These are phyloP conservation scores for Kodamaea derodonti DNA, from an alignment of 1,139 yeast species.

Conservation along the genomic window DNA sequence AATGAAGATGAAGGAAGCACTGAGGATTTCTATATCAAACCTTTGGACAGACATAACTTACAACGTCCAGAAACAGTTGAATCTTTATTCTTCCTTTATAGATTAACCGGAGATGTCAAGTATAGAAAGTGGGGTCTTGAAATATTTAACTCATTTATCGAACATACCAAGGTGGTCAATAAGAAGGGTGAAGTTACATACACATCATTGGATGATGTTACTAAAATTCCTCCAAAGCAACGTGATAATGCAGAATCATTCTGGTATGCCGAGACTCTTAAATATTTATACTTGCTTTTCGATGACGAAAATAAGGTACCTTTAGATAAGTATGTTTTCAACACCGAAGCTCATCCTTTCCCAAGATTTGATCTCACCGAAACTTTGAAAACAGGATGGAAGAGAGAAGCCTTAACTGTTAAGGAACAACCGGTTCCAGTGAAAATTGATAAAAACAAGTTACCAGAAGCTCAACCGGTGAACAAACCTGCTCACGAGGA, in stretches of 20 bases:
- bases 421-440: constrained; percentile 15
- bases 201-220: constrained; percentile 66
- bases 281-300: constrained; percentile 79
- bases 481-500: constrained; percentile 38
- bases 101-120: constrained; percentile 75
- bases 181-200: constrained; percentile 56
- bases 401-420: constrained; percentile 23
- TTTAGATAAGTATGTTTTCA: constrained; percentile 70
- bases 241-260: constrained; percentile 85
- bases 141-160: constrained; percentile 68
- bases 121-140: constrained; percentile 92
- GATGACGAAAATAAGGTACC: constrained; percentile 58
- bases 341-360: constrained; percentile 92
- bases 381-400: constrained; percentile 65
- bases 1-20: constrained; percentile 36
- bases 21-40: constrained; percentile 64
- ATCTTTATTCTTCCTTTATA: constrained; percentile 74
- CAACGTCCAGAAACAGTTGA: constrained; percentile 97
- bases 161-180: constrained; percentile 51
- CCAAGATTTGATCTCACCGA: constrained; percentile 62
- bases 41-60: constrained; percentile 71
- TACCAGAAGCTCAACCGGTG: constrained; percentile 44
- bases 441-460: constrained; percentile 26
- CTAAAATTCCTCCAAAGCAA: constrained; percentile 44
- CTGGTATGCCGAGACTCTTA: constrained; percentile 93